These are phyloP conservation scores for Colletotrichum horii DNA, from an alignment of 2,329 filamentous ascomycete species.

Conservation along the genomic window DNA sequence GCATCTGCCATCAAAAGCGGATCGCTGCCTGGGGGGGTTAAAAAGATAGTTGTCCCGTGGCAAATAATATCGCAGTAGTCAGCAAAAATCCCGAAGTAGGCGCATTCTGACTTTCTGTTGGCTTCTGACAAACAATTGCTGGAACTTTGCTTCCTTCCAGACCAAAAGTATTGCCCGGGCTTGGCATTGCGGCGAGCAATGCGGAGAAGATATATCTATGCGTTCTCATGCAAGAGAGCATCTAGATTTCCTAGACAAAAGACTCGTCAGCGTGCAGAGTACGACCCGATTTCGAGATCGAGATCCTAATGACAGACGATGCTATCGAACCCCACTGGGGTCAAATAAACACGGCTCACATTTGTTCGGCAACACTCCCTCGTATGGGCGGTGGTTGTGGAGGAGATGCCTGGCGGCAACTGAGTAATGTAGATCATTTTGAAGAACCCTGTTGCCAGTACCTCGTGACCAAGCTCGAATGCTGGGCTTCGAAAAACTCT, in stretches of 20 bases:
- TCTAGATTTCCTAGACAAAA: constrained; percentile 35
- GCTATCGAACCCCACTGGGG: not conserved
- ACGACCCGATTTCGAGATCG: not conserved
- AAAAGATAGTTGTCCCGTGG: not conserved
- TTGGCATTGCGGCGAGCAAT: not conserved
- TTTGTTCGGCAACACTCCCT: constrained; percentile 12
- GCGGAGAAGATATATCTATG: constrained; percentile 38
- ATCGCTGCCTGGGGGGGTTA: not conserved
- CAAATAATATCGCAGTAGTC: not conserved
- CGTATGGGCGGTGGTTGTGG: constrained; percentile 5
- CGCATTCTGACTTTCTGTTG: not conserved
- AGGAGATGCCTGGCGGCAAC: constrained; percentile 8
- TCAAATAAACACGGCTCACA: not conserved
- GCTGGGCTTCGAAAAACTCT: not conserved
- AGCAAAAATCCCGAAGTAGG: not conserved
- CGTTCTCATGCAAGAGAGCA: constrained; percentile 38
- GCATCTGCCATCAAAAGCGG: not conserved
- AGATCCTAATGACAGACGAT: not conserved
- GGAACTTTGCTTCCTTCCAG: not conserved
- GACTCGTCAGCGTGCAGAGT: constrained; percentile 29
- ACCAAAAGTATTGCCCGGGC: not conserved
- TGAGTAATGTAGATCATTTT: constrained; percentile 19
- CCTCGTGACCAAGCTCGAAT: not conserved
- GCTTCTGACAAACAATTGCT: not conserved
- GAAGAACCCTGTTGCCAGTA: not conserved